These are phyloP conservation scores for Biscogniauxia sp. DNA, from an alignment of 2,329 filamentous ascomycete species.

Conservation along the genomic window DNA sequence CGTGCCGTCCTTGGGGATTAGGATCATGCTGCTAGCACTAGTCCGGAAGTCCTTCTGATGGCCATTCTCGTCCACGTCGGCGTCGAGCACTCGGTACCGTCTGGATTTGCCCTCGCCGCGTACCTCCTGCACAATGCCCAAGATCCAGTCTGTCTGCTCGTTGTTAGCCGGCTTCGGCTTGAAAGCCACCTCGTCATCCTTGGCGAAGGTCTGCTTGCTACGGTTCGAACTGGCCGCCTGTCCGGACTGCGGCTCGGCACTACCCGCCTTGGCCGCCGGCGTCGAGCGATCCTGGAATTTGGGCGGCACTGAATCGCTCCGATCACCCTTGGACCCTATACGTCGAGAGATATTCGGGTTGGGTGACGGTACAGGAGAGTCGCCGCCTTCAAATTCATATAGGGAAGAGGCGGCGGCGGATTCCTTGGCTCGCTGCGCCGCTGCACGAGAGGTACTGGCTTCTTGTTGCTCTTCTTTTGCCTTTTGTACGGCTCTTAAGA, in stretches of 20 bases:
- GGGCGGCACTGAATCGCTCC: conserved; percentile 50
- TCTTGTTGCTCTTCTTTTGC: conserved; percentile 39
- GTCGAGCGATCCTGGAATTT: conserved; percentile 45
- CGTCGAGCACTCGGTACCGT: conserved; percentile 77
- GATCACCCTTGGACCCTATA: conserved; percentile 38
- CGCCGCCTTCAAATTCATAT: conserved; percentile 45
- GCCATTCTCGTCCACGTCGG: conserved; percentile 69
- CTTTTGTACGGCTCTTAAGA: conserved; percentile 40
- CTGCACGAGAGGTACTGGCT: conserved; percentile 25
- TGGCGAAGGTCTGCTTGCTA: conserved; percentile 56
- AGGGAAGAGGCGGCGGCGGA: conserved; percentile 30
- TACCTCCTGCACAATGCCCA: conserved; percentile 74
- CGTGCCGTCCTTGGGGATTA: conserved; percentile 60
- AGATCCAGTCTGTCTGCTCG: conserved; percentile 64
- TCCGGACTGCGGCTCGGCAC: conserved; percentile 50
- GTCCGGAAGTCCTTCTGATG: conserved; percentile 69
- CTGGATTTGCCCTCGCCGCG: conserved; percentile 74
- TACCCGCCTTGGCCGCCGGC: conserved; percentile 35
- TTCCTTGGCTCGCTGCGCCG: conserved; percentile 29
- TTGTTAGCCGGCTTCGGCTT: conserved; percentile 53
- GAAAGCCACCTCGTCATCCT: conserved; percentile 66
- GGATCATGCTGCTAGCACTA: conserved; percentile 72
- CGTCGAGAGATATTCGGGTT: conserved; percentile 36
- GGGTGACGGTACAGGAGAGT: conserved; percentile 43
- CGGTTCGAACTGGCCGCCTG: conserved; percentile 37